phyloP scores from a whole-genome alignment of 352 stramenopile genomes.

The Thraustochytrium sp. region DNA sequence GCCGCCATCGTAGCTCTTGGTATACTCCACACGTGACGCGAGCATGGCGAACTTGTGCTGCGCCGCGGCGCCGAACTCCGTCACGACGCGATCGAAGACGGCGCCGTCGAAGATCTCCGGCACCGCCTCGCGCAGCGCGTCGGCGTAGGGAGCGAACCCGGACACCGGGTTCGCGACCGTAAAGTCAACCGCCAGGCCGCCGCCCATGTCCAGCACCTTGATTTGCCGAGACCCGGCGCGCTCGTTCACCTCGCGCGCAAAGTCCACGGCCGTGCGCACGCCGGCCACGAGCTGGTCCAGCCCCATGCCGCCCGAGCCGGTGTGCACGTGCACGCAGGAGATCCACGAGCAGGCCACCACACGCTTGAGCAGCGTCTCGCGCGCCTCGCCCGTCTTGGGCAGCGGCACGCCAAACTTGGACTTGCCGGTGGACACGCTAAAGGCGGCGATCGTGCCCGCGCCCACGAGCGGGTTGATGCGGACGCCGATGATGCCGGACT shows the following conservation, averaged over 20 bases:
- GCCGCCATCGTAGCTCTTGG: conserved; percentile 72
- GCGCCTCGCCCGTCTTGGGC: conserved; percentile 57
- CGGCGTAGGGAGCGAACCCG: conserved; percentile 71
- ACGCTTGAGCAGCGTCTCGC: conserved; percentile 20
- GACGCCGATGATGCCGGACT: conserved; percentile 60
- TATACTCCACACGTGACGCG: conserved; percentile 74
- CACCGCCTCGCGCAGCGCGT: conserved; percentile 60
- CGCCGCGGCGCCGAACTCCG: conserved; percentile 78
- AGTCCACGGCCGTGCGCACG: conserved; percentile 63
- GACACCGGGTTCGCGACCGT: conserved; percentile 60
- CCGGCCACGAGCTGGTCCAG: conserved; percentile 72
- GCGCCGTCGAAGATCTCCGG: conserved; percentile 73
- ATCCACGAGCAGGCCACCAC: conserved; percentile 68
- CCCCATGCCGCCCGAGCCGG: conserved; percentile 62
- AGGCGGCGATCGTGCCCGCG: conserved; percentile 69
- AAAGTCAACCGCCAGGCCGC: conserved; percentile 77
- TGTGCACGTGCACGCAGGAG: conserved; percentile 76
- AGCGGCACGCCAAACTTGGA: conserved; percentile 83
- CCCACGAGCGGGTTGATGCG: conserved; percentile 83
- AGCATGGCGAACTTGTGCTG: conserved; percentile 76
- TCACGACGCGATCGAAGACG: conserved; percentile 69
- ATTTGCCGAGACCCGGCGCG: conserved; percentile 63
- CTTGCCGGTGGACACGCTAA: conserved; percentile 72
- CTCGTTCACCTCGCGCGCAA: conserved; percentile 68
- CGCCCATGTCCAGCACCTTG: conserved; percentile 77